Evolutionary conservation across 352 stramenopile species (phyloP).

Genomic region (Phytophthora brassicae): DNA sequence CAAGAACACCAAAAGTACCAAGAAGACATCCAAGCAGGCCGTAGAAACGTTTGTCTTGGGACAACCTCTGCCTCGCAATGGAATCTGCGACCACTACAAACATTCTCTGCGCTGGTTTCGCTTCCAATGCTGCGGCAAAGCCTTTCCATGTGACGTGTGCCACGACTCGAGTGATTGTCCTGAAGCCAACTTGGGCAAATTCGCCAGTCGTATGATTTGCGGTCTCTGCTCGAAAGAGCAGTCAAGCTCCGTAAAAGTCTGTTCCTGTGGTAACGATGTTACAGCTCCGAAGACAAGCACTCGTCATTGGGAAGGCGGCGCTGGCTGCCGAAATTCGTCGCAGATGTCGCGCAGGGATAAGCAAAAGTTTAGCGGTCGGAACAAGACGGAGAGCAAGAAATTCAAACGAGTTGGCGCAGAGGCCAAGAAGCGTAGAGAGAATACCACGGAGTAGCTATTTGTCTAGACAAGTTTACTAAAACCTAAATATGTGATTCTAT

Average conservation of each 20-base stretch:
- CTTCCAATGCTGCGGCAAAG: constrained; percentile 85
- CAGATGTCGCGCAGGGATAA: constrained; percentile 69
- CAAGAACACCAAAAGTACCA: constrained; percentile 35
- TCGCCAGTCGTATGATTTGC: constrained; percentile 84
- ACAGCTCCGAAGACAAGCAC: constrained; percentile 45
- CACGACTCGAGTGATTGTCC: constrained; percentile 74
- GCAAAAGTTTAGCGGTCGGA: constrained; percentile 71
- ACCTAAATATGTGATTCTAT: not conserved
- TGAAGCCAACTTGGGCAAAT: constrained; percentile 71
- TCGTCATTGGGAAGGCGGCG: constrained; percentile 77
- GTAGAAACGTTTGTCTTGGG: constrained; percentile 64
- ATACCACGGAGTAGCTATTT: constrained; percentile 8
- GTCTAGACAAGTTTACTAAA: no score
- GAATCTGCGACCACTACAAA: constrained; percentile 77
- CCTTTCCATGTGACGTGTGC: constrained; percentile 81
- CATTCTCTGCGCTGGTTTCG: constrained; percentile 83
- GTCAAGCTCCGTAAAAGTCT: constrained; percentile 71
- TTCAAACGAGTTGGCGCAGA: constrained; percentile 68
- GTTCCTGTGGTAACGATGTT: constrained; percentile 74
- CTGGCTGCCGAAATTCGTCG: constrained; percentile 62
- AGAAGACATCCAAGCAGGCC: constrained; percentile 38
- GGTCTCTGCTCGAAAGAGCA: constrained; percentile 84
- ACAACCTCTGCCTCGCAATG: constrained; percentile 69
- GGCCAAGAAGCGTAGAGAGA: constrained; percentile 46
- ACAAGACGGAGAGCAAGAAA: constrained; percentile 86